Conservation (phyloP, 805 yeast genomes). For the Metschnikowia corniflorae region DNA sequence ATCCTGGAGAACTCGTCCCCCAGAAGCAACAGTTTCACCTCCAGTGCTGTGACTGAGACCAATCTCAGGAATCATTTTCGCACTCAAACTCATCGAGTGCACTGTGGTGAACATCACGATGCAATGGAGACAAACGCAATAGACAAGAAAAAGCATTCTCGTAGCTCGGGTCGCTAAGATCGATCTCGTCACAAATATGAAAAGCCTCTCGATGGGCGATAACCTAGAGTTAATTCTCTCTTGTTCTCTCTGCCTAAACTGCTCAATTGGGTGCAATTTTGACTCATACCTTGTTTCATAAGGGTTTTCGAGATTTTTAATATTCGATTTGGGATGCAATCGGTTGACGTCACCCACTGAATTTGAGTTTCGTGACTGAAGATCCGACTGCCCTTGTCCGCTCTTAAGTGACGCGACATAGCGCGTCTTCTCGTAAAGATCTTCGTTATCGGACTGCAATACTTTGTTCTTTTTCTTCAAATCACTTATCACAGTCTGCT, state of each 20-base stretch:
- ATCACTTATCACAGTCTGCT: conserved; percentile 49
- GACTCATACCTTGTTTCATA: conserved; percentile 69
- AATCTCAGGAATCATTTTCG: conserved; percentile 45
- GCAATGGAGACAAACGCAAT: conserved; percentile 72
- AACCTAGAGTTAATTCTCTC: conserved; percentile 69
- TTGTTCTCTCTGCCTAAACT: conserved; percentile 72
- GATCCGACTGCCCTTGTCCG: conserved; percentile 13
- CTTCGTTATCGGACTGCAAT: conserved; percentile 71
- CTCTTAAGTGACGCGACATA: conserved; percentile 53
- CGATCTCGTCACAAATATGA: conserved; percentile 65
- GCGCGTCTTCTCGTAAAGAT: conserved; percentile 73
- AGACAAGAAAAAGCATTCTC: conserved; percentile 66
- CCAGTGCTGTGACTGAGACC: conserved; percentile 41
- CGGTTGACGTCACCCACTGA: too few species aligned
- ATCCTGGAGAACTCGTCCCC: conserved; percentile 3
- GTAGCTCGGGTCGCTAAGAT: conserved; percentile 72
- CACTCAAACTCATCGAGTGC: conserved; percentile 47
- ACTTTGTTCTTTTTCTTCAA: conserved; percentile 60
- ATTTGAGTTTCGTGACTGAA: too few species aligned
- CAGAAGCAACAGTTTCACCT: conserved; percentile 26
- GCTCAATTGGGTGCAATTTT: conserved; percentile 77
- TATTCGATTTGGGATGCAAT: conserved; percentile 31
- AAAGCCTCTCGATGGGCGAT: conserved; percentile 76
- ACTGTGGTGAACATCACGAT: conserved; percentile 64
- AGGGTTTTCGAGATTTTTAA: conserved; percentile 49